These are phyloP conservation scores for Colletotrichum sp. DNA, from an alignment of 2,329 filamentous ascomycete species.

Conservation along the genomic window DNA sequence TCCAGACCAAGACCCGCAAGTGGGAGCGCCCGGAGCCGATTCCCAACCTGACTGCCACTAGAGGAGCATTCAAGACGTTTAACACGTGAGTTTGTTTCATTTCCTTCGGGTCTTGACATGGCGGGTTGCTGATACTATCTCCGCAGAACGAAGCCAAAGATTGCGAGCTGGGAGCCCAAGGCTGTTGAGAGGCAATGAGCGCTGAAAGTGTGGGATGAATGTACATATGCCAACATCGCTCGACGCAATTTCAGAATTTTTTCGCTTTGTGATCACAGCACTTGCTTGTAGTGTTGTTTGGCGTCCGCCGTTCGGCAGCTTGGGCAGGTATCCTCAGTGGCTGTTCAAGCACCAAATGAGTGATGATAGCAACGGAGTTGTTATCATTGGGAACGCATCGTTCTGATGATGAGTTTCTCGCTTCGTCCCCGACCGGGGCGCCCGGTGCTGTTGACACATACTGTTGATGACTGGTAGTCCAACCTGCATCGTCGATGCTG, in stretches of 20 bases:
- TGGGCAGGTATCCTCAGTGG: not conserved
- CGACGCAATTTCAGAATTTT: constrained; percentile 3
- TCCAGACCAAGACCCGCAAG: constrained; percentile 68
- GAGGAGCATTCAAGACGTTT: constrained; percentile 89
- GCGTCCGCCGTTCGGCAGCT: not conserved
- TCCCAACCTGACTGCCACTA: constrained; percentile 76
- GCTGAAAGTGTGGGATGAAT: not conserved
- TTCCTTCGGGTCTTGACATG: not conserved
- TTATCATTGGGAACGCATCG: not conserved
- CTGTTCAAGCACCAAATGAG: not conserved
- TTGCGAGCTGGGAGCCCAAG: constrained; percentile 56
- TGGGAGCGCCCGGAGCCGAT: constrained; percentile 79
- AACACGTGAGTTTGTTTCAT: constrained; percentile 76
- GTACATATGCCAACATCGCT: constrained; percentile 18
- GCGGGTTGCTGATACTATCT: not conserved
- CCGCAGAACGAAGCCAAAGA: constrained; percentile 58
- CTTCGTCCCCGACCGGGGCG: not conserved
- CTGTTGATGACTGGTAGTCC: rapidly evolving
- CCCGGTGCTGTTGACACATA: not conserved
- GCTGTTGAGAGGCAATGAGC: constrained; percentile 26
- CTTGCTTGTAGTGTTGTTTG: not conserved
- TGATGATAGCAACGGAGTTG: not conserved
- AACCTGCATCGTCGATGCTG: not conserved
- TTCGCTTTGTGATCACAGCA: not conserved
- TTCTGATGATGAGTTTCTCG: not conserved